phyloP scores from a whole-genome alignment of 2,329 filamentous ascomycete genomes.

The Ophiostoma sp. region DNA sequence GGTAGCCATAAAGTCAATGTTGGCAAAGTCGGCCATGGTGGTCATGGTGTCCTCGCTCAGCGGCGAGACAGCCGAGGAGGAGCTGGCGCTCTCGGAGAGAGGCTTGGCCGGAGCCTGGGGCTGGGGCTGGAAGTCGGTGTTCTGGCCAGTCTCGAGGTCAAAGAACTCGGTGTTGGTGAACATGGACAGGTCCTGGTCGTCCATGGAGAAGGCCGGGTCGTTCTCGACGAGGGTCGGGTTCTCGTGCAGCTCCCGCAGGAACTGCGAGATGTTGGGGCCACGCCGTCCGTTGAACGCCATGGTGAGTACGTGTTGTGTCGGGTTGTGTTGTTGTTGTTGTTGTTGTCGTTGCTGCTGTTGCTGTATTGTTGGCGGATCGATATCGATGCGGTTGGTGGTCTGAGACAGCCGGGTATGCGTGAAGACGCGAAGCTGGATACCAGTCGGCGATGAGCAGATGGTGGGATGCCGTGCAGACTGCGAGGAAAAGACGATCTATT shows the following conservation, averaged over 20 bases:
- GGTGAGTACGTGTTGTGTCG: slow-evolving; percentile 19
- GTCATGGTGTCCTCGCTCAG: slow-evolving; percentile 37
- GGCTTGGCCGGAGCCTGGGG: slow-evolving; percentile 45
- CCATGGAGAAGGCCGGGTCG: slow-evolving; percentile 55
- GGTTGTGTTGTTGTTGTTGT: not conserved
- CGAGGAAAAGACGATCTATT: not conserved
- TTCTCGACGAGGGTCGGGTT: slow-evolving; percentile 45
- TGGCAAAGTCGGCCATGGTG: slow-evolving; percentile 43
- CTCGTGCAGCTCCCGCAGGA: slow-evolving; percentile 79
- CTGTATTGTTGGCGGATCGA: too few species aligned
- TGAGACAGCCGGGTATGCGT: too few species aligned
- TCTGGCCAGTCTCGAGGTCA: slow-evolving; percentile 65
- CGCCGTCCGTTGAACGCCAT: slow-evolving; percentile 68
- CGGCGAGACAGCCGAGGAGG: slow-evolving; percentile 23
- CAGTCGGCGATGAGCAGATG: not conserved
- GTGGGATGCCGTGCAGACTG: not conserved
- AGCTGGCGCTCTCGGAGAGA: slow-evolving; percentile 31
- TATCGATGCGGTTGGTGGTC: not conserved
- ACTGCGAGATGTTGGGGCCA: slow-evolving; percentile 82
- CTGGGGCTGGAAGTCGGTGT: slow-evolving; percentile 53
- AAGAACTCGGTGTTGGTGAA: slow-evolving; percentile 82
- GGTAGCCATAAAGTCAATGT: slow-evolving; percentile 46
- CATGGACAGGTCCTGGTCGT: slow-evolving; percentile 63
- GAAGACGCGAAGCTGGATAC: too few species aligned
- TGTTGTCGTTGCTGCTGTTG: not conserved